Percentiles rank a stretch among this genome's conserved stretches.
Evolutionary conservation across 2,329 filamentous ascomycete species (phyloP).

Genomic region (Orbilia ellipsospora): DNA sequence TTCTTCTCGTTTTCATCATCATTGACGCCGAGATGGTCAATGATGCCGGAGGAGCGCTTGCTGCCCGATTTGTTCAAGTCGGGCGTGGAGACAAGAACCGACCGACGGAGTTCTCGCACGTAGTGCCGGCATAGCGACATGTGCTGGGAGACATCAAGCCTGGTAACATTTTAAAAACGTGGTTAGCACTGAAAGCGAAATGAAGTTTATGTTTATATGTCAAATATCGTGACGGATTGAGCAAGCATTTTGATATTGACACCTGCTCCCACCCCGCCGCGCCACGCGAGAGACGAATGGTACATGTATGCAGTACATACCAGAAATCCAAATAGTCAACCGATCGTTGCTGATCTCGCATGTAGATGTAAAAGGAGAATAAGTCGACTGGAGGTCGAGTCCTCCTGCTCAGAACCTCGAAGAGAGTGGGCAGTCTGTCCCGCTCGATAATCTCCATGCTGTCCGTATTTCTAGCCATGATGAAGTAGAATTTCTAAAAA

Average conservation of each 20-base stretch:
- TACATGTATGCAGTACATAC: conserved; percentile 67
- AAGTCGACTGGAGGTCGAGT: conserved; percentile 96
- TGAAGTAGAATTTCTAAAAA: conserved; percentile 18
- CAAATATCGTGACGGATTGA: too few relatives aligned
- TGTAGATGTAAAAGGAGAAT: conserved; percentile 99
- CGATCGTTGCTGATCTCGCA: conserved; percentile 97
- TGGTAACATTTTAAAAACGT: conserved; percentile 62
- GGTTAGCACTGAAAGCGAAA: neutral
- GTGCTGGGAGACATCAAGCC: conserved; percentile 99
- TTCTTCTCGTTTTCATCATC: conserved; percentile 78
- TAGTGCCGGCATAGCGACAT: conserved; percentile 98
- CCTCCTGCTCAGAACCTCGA: conserved; percentile 91
- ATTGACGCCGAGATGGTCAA: conserved; percentile 77
- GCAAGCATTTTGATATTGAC: neutral
- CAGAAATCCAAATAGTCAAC: conserved; percentile 99
- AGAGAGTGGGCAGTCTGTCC: conserved; percentile 90
- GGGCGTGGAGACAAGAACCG: conserved; percentile 90
- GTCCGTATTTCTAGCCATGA: conserved; percentile 49
- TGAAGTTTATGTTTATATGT: too few relatives aligned
- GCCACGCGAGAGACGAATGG: conserved; percentile 1
- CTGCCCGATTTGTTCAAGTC: conserved; percentile 84
- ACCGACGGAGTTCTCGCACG: conserved; percentile 91
- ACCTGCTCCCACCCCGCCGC: neutral
- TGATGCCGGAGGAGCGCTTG: conserved; percentile 82
- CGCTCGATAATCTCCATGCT: conserved; percentile 64